Evolutionary conservation across 2,329 filamentous ascomycete species (phyloP), one percentile per base, ranked within the genome.

Genomic region (Pseudocercospora fuligena): DNA sequence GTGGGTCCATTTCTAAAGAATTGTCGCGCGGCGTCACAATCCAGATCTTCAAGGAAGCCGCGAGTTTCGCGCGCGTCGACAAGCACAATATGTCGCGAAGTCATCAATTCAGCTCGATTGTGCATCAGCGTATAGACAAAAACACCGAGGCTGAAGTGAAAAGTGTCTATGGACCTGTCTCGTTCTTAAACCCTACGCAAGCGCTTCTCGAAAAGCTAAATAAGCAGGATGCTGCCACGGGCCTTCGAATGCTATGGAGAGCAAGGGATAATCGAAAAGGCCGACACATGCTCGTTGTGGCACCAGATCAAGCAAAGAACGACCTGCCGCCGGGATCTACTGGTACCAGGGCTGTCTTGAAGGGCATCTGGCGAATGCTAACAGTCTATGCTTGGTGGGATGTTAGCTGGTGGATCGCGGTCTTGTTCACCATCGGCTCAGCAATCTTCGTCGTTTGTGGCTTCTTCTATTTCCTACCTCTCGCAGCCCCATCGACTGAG

Each of bases 381-480:
- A 79, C 74, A 0, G 1, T 61, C 40, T 66, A 61, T 46, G 51
- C 66, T 12, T 64, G 58, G 61, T 69, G 64, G 63, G 64, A 69
- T 36, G 43, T 69, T 23, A 61, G 57, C 27, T 69, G 64, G 64
- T 63, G 85, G 11, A 83, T 88, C 5, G 85, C 85, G 2, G 74
- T 80, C 5, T 77, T 83, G 5, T 88, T 88, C 76, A 86, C 85
- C 0, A 63, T 83, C 2, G 86, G 86, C 27, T 79, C 77, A 43
- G 72, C 80, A 1, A 63, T 81, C 16, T 81, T 79, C 78, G 75
- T 80, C 5, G 68, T 80, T 46, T 90, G 90, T 72, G 83, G 84
- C 1, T 89, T 88, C 75, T 90, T 91, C 73, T 84, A 85, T 5
- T 90, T 84, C 82, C 79, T 90, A 1, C 90, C 89, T 0, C 76